Base-by-base conservation (phyloP, 1,139 yeast genomes). In the Pichia sp. region DNA sequence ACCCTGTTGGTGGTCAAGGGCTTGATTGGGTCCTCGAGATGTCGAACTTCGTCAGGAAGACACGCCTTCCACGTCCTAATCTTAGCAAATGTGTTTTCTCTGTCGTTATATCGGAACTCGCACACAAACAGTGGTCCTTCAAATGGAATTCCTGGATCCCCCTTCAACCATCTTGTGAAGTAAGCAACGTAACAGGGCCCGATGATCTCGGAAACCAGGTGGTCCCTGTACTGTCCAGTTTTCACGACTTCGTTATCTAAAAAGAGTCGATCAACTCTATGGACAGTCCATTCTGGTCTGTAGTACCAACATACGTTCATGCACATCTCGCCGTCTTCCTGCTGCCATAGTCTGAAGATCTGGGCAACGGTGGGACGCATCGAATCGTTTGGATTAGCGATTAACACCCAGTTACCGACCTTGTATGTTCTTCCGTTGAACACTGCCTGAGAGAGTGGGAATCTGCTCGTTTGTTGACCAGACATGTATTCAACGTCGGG, bases 11-110 rank as follows among this genome's bases (percentile, higher is more conserved):
- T 71, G 23, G 81, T 82, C 28, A 70, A 66, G 1, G 83, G 80
- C 43, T 84, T 83, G 60, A 95, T 91, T 46, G 89, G 89, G 66
- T 93, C 98, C 52, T 83, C 86, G 48, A 81, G 78, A 57, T 87
- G 91, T 64, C 98, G 82, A 41, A 91, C 87, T 66, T 91, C 99
- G 69, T 93, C 99, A 0, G 99, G 99, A 59, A 93, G 78, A 73
- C 99, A 93, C 3, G 97, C 98, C 68, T 89, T 93, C 99, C 99
- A 93, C 1, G 99, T 93, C 65, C 98, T 81, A 63, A 93, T 93
- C 66, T 95, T 85, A 71, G 93, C 93, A 74, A 93, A 93, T 26
- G 85, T 85, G 66, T 88, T 89, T 63, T 87, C 95, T 53, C 80
- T 78, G 66, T 91, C 98, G 66, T 93, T 93, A 71, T 91, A 93